Percentiles rank a stretch among this genome's conserved stretches.
These are phyloP conservation scores for Hypomyces rosellus DNA, from an alignment of 2,329 filamentous ascomycete species.

Conservation along the genomic window DNA sequence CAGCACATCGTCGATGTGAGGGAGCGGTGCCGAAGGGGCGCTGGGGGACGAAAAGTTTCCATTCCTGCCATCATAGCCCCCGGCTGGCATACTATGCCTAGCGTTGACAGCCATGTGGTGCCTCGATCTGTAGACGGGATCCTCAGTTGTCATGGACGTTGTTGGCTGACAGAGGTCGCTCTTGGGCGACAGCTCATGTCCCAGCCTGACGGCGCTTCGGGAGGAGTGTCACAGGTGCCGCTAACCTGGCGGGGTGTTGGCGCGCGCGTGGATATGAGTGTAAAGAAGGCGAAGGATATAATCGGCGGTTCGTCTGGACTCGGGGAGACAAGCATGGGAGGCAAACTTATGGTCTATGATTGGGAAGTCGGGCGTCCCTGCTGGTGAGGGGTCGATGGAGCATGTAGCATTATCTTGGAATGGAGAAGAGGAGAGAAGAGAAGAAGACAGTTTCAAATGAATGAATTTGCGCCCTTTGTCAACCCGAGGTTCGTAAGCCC, in stretches of 20 bases:
- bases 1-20: conserved; percentile 49
- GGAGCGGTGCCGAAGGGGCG: conserved; percentile 31
- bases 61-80: conserved; percentile 23
- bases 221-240: neutral
- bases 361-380: conserved; percentile 4
- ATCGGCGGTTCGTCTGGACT: conserved; percentile 6
- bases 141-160: conserved; percentile 10
- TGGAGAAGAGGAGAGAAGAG: neutral
- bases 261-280: neutral
- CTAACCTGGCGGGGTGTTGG: neutral
- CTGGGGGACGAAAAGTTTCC: conserved; percentile 20
- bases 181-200: conserved; percentile 1
- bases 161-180: neutral
- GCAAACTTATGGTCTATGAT: conserved; percentile 4
- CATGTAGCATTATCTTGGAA: conserved; percentile 7
- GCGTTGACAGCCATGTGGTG: conserved; percentile 27
- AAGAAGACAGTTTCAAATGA: too few relatives aligned
- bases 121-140: conserved; percentile 18
- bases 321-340: conserved; percentile 6
- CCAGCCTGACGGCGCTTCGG: conserved; percentile 3
- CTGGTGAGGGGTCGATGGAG: conserved; percentile 11
- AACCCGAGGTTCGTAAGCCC: neutral
- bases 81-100: conserved; percentile 22
- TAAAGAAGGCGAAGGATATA: neutral
- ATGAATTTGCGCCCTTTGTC: neutral